Evolutionary conservation across 495 filamentous ascomycete species (phyloP), one percentile per base, ranked within the genome.

Genomic region (Aspergillus sclerotioniger): DNA sequence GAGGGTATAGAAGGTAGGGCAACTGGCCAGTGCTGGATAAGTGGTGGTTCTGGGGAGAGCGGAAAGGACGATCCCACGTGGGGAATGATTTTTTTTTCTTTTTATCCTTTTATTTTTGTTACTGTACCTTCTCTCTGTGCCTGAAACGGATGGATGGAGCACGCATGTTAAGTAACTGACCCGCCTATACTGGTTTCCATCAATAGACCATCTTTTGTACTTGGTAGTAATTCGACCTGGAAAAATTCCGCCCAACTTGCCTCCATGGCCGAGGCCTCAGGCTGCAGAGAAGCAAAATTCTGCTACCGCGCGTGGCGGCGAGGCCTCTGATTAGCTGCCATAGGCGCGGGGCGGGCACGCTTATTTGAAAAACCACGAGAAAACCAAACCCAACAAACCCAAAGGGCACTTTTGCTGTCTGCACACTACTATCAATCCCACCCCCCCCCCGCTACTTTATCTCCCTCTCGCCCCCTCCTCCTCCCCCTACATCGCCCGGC

Each of bases 291-390:
- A 32, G 49, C 39, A 66, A 62, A 66, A 63, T 56, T 61, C 57
- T 66, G 57, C 62, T 60, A 62, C 63, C 63, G 64, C 64, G 64
- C 64, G 64, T 57, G 64, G 64, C 64, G 58, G 71, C 51, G 47
- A 64, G 70, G 67, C 64, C 70, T 71, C 67, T 76, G 72, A 76
- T 76, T 74, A 71, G 72, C 70, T 70, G 72, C 68, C 67, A 67
- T 70, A 71, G 65, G 65, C 71, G 71, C 74, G 72, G 71, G 71
- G 64, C 65, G 61, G 67, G 57, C 59, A 54, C 63, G 60, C 57
- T 59, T 50, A 50, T 50, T 12, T 60, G 64, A 76, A 76, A 76
- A 76, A 70, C 68, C 72, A 68, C 69, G 63, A 73, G 56, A 62
- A 67, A 64, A 66, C 54, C 51, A 66, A 66, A 63, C 57, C 63